These are phyloP conservation scores for Tetrapisispora fleetii DNA, from an alignment of 805 yeast genomes.

Conservation along the genomic window DNA sequence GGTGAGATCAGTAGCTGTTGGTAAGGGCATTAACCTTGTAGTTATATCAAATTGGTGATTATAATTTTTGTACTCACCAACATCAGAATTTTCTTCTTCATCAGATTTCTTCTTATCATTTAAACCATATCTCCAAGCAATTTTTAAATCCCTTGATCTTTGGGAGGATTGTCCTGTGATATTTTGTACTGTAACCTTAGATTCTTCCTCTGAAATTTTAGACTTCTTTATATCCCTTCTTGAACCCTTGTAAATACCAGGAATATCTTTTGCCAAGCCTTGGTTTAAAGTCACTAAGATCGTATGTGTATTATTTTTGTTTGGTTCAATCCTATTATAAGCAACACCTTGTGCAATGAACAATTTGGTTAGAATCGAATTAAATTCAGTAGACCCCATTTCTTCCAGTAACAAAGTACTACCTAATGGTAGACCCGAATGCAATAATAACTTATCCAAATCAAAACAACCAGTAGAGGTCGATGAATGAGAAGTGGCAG, in stretches of 20 bases:
- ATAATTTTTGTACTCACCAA: slow-evolving; percentile 40
- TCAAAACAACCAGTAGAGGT: slow-evolving; percentile 74
- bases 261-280: slow-evolving; percentile 58
- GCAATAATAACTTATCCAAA: slow-evolving; percentile 63
- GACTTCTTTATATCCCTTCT: slow-evolving; percentile 56
- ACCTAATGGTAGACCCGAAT: slow-evolving; percentile 82
- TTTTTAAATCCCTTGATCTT: slow-evolving; percentile 48
- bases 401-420: slow-evolving; percentile 65
- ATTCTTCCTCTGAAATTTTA: slow-evolving; percentile 45
- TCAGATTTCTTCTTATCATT: slow-evolving; percentile 24
- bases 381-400: slow-evolving; percentile 79
- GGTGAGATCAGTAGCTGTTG: slow-evolving; percentile 51
- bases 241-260: slow-evolving; percentile 67
- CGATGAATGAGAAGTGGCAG: slow-evolving; percentile 58
- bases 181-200: slow-evolving; percentile 60
- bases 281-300: slow-evolving; percentile 52
- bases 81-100: slow-evolving; percentile 11
- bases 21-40: slow-evolving; percentile 55
- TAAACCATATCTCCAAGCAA: slow-evolving; percentile 89
- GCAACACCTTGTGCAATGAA: slow-evolving; percentile 71
- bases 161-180: slow-evolving; percentile 33
- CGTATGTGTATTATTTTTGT: slow-evolving; percentile 41
- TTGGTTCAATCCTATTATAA: slow-evolving; percentile 44
- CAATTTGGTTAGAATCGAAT: slow-evolving; percentile 55
- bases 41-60: slow-evolving; percentile 70